Conservation (phyloP, 805 yeast genomes). For the Hanseniaspora lindneri region DNA sequence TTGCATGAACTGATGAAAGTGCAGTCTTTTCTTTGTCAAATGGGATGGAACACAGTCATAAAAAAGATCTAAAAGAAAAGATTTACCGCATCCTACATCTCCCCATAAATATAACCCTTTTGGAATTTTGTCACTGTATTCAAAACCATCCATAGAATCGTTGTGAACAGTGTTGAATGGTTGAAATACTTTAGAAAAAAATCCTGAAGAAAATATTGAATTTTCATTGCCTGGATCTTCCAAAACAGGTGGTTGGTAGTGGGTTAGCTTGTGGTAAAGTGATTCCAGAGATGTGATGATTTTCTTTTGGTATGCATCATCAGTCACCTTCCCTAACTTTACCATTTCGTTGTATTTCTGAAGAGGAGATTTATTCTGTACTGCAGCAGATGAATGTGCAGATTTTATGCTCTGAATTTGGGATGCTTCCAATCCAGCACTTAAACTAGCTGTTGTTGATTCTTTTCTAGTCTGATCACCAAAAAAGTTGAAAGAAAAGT, state of each 20-base stretch:
- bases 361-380: conserved; percentile 33
- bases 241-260: conserved; percentile 54
- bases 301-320: conserved; percentile 71
- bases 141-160: conserved; percentile 16
- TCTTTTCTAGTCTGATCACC: not conserved
- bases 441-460: not conserved
- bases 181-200: conserved; percentile 12
- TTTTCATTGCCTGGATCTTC: conserved; percentile 23
- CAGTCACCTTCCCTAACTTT: conserved; percentile 40
- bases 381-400: not conserved
- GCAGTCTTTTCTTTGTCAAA: conserved; percentile 68
- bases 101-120: conserved; percentile 87
- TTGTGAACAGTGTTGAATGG: conserved; percentile 17
- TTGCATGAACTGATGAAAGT: conserved; percentile 97
- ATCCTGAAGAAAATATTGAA: not conserved
- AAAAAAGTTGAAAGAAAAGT: conserved; percentile 1
- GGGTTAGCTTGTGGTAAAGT: conserved; percentile 42
- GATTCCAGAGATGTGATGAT: conserved; percentile 51
- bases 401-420: not conserved
- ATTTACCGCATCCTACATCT: conserved; percentile 97
- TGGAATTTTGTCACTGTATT: conserved; percentile 39
- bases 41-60: conserved; percentile 71
- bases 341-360: conserved; percentile 42
- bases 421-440: not conserved
- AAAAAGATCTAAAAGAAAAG: conserved; percentile 95